Evolutionary conservation across 768 basidiomycete genomes (phyloP).

Genomic region (Russula foetens): DNA sequence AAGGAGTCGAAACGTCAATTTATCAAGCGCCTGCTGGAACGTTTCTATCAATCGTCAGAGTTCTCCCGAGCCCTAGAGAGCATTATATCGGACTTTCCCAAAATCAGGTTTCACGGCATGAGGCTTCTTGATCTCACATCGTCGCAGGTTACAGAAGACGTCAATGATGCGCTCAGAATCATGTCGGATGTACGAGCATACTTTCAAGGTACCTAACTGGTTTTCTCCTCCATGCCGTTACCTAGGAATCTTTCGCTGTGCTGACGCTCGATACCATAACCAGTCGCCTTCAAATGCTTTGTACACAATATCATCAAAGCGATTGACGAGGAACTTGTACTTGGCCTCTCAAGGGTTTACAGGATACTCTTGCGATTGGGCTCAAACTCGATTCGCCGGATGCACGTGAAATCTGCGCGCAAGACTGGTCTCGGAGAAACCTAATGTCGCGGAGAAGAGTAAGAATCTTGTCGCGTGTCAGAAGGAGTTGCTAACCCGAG

Average conservation of each 20-base stretch:
- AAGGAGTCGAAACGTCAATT: neutral
- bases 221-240: neutral
- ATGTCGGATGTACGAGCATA: conserved; percentile 71
- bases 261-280: neutral
- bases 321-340: conserved; percentile 45
- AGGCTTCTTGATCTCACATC: conserved; percentile 38
- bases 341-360: conserved; percentile 42
- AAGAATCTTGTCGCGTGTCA: conserved; percentile 43
- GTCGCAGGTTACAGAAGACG: conserved; percentile 41
- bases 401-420: conserved; percentile 41
- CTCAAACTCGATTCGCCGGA: conserved; percentile 46
- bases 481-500: conserved; percentile 37
- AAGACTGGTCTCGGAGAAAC: conserved; percentile 45
- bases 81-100: conserved; percentile 22
- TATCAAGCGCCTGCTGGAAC: neutral
- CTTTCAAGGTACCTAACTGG: conserved; percentile 49
- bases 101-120: conserved; percentile 32
- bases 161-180: conserved; percentile 50
- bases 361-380: conserved; percentile 37
- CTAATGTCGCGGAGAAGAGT: conserved; percentile 35
- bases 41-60: neutral
- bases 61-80: neutral
- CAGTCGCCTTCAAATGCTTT: conserved; percentile 42
- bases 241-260: neutral
- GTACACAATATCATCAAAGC: conserved; percentile 31